These are phyloP conservation scores for Cryptococcus sp. DNA, from an alignment of 1,284 basidiomycete species.

Conservation along the genomic window DNA sequence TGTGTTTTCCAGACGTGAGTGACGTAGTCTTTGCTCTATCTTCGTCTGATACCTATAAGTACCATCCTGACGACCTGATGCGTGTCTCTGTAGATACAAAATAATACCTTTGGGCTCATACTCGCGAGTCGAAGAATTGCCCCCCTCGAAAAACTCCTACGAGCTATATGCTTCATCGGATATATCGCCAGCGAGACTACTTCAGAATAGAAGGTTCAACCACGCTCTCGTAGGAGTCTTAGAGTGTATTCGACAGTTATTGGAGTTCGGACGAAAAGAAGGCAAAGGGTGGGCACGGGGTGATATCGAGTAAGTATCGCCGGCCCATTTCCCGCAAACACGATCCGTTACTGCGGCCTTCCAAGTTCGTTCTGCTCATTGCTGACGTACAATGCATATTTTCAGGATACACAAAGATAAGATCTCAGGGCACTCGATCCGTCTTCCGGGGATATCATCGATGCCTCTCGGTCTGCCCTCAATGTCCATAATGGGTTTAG, in stretches of 20 bases:
- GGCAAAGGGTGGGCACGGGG: conserved; percentile 77
- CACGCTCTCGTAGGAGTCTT: conserved; percentile 94
- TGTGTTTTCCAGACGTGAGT: conserved; percentile 79
- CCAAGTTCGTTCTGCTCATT: too few species aligned
- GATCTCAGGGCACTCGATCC: conserved; percentile 92
- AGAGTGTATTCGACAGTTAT: conserved; percentile 87
- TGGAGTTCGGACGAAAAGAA: conserved; percentile 75
- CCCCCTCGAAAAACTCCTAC: conserved; percentile 77
- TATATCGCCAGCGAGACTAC: conserved; percentile 66
- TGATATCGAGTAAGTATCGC: conserved; percentile 55
- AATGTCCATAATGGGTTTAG: conserved; percentile 50
- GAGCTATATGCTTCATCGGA: conserved; percentile 65
- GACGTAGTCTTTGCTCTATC: too few species aligned
- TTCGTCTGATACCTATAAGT: neutral
- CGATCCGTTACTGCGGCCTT: too few species aligned
- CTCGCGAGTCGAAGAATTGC: conserved; percentile 81
- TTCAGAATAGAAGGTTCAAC: conserved; percentile 95
- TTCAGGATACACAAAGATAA: conserved; percentile 85
- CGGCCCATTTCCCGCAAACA: too few species aligned
- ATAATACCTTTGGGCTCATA: conserved; percentile 90
- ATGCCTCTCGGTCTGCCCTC: conserved; percentile 55
- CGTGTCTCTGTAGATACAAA: conserved; percentile 64
- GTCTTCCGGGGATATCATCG: conserved; percentile 68
- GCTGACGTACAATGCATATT: neutral
- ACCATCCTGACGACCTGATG: neutral